A percentile compares a stretch with the other conserved stretches of the same genome.
These are phyloP conservation scores for Hypoxylon lenormandii DNA, from an alignment of 495 filamentous ascomycete genomes.

Conservation along the genomic window DNA sequence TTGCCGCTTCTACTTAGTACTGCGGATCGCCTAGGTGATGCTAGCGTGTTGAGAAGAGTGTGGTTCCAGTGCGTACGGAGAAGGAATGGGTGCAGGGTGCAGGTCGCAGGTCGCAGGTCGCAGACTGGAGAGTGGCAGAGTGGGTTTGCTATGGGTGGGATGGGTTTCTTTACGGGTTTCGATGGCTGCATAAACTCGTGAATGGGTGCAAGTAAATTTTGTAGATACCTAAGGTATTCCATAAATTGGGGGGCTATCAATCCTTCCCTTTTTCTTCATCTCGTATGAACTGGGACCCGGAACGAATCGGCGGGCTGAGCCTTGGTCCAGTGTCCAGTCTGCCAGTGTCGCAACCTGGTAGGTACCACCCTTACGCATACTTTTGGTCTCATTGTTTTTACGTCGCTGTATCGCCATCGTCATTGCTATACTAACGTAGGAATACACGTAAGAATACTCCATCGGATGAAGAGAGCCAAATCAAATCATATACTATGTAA, in stretches of 20 bases:
- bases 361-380: conserved; percentile 17
- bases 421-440: too few species aligned
- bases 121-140: too few species aligned
- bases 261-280: conserved; percentile 24
- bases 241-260: conserved; percentile 16
- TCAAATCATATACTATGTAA: too few species aligned
- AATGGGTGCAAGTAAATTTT: too few species aligned
- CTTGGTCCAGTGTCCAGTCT: conserved; percentile 14
- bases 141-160: too few species aligned
- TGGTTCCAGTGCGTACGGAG: conserved; percentile 29
- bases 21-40: conserved; percentile 16
- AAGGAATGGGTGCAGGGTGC: conserved; percentile 34
- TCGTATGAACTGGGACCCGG: conserved; percentile 32
- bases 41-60: conserved; percentile 5
- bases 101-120: too few species aligned
- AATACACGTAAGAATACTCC: too few species aligned
- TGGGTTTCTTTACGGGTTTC: conserved; percentile 21
- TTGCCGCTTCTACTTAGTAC: conserved; percentile 41
- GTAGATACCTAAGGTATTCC: too few species aligned
- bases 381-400: too few species aligned
- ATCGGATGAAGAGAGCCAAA: too few species aligned
- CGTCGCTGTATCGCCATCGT: too few species aligned
- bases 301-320: conserved; percentile 39
- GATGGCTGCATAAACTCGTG: too few species aligned
- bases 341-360: conserved; percentile 1